A percentile compares a stretch with the other conserved stretches of the same genome.
Evolutionary conservation across 148 eudicot species (phyloP).

Genomic region (Hydrangea macrophylla): DNA sequence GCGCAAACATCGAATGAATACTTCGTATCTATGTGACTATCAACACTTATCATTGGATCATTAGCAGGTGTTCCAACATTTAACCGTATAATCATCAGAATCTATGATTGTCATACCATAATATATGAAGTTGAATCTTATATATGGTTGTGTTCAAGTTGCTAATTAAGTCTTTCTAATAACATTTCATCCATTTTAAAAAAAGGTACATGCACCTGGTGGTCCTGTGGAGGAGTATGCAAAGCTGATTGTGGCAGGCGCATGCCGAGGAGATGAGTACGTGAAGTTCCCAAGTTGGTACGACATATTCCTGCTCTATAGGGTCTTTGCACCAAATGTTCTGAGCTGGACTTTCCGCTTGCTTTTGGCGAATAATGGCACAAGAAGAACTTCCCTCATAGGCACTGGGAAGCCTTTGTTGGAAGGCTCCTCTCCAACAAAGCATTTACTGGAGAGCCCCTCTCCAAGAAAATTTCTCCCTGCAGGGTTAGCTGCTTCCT

Average conservation of each 20-base stretch:
- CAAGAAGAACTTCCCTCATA: conserved; percentile 41
- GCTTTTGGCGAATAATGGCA: conserved; percentile 35
- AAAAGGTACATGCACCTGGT: conserved; percentile 49
- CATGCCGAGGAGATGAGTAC: conserved; percentile 73
- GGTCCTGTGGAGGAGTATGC: conserved; percentile 62
- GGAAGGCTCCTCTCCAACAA: conserved; percentile 40
- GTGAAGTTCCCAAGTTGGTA: conserved; percentile 91
- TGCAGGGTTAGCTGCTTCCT: conserved; percentile 8
- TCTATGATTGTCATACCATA: too few relatives aligned
- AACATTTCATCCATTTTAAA: neutral
- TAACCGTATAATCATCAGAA: too few relatives aligned
- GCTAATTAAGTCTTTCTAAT: too few relatives aligned
- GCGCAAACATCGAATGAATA: too few relatives aligned
- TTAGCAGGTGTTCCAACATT: too few relatives aligned
- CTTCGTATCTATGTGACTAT: too few relatives aligned
- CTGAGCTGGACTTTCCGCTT: conserved; percentile 69
- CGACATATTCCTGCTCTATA: conserved; percentile 60
- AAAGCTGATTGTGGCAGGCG: conserved; percentile 68
- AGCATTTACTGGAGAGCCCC: too few relatives aligned
- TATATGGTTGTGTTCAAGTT: neutral
- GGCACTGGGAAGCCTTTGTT: conserved; percentile 66
- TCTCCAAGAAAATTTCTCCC: conserved; percentile 23
- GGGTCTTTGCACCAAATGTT: conserved; percentile 72
- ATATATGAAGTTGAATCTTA: neutral
- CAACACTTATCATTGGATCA: too few relatives aligned